These are phyloP conservation scores for Fusarium sp. DNA, from an alignment of 2,329 filamentous ascomycete genomes.

Conservation along the genomic window DNA sequence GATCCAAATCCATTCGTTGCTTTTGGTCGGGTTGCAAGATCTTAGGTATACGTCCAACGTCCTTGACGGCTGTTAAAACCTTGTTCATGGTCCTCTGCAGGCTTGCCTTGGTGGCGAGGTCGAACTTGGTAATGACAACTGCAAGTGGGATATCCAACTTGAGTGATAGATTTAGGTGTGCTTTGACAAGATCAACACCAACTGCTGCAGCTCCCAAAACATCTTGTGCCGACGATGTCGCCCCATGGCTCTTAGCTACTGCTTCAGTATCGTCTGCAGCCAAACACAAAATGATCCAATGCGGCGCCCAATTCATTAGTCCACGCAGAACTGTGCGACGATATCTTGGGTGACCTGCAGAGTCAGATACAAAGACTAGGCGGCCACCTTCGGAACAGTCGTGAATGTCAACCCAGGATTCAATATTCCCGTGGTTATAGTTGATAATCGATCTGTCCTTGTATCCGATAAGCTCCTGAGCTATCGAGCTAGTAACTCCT, in stretches of 20 bases:
- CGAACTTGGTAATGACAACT: constrained; percentile 91
- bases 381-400: constrained; percentile 80
- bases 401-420: constrained; percentile 96
- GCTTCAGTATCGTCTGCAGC: constrained; percentile 80
- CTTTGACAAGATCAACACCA: constrained; percentile 80
- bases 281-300: constrained; percentile 92
- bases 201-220: constrained; percentile 65
- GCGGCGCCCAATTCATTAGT: constrained; percentile 94
- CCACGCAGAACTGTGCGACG: constrained; percentile 90
- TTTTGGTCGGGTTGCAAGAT: constrained; percentile 75
- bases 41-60: constrained; percentile 79
- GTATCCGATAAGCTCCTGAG: constrained; percentile 94
- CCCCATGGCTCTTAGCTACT: constrained; percentile 51
- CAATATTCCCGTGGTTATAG: constrained; percentile 87
- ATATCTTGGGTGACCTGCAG: constrained; percentile 91
- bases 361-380: constrained; percentile 91
- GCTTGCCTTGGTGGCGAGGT: constrained; percentile 82
- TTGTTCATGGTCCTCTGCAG: constrained; percentile 80
- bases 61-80: constrained; percentile 84
- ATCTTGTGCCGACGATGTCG: constrained; percentile 67
- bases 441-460: constrained; percentile 76
- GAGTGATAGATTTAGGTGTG: constrained; percentile 88
- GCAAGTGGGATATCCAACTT: constrained; percentile 83
- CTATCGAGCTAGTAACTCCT: constrained; percentile 93
- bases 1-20: constrained; percentile 67